A percentile compares a stretch with the other conserved stretches of the same genome.
phyloP scores from a whole-genome alignment of 345 rosid species.

The Sonneratia alba region DNA sequence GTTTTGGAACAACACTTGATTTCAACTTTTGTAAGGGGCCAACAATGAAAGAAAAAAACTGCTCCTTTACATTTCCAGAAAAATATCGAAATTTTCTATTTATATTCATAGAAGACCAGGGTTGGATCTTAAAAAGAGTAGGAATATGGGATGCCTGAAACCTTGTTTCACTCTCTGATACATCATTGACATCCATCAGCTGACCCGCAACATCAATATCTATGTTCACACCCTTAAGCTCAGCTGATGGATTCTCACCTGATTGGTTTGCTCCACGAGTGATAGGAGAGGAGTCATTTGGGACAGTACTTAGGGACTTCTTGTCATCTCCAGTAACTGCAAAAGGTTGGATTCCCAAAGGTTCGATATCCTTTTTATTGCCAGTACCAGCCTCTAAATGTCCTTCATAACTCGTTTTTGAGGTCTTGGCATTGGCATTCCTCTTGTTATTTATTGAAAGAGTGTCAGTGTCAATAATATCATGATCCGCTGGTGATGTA shows the following conservation, averaged over 20 bases:
- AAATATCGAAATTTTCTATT: conserved; percentile 18
- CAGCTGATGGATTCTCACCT: conserved; percentile 22
- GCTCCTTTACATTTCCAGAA: conserved; percentile 29
- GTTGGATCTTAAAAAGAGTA: conserved; percentile 26
- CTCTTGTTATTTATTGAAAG: conserved; percentile 30
- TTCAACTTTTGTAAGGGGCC: conserved; percentile 38
- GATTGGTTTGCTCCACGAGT: conserved; percentile 20
- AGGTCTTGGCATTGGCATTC: conserved; percentile 16
- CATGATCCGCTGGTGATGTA: conserved; percentile 26
- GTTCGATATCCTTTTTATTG: conserved; percentile 22
- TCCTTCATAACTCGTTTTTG: conserved; percentile 15
- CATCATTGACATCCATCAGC: conserved; percentile 15
- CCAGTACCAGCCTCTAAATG: conserved; percentile 17
- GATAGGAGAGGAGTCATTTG: background rate
- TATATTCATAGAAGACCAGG: conserved; percentile 20
- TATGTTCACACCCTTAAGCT: conserved; percentile 18
- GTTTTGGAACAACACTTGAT: conserved; percentile 32
- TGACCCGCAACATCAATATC: conserved; percentile 21
- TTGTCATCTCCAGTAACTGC: conserved; percentile 14
- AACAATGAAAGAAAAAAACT: conserved; percentile 20
- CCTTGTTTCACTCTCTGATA: conserved; percentile 23
- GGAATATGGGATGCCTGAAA: conserved; percentile 18
- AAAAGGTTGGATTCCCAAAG: conserved; percentile 12
- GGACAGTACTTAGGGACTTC: conserved; percentile 18
- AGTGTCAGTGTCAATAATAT: conserved; percentile 29